A percentile compares a stretch with the other conserved stretches of the same genome.
These are phyloP conservation scores for Metahyphopichia silvanorum DNA, from an alignment of 805 yeast genomes.

Conservation along the genomic window DNA sequence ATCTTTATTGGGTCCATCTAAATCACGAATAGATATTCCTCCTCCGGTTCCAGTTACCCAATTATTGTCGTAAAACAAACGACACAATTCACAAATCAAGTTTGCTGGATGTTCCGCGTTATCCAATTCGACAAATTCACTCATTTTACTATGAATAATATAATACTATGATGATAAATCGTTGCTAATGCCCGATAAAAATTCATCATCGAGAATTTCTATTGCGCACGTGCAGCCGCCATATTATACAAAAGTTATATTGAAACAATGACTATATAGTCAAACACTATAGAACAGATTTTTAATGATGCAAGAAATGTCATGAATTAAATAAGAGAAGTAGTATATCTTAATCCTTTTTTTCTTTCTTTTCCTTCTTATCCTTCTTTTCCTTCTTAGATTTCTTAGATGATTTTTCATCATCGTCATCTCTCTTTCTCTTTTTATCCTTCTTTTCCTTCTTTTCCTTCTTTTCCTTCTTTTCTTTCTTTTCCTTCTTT, in stretches of 20 bases:
- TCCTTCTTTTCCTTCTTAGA: constrained; percentile 24
- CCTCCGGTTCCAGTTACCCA: constrained; percentile 99
- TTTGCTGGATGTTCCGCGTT: constrained; percentile 76
- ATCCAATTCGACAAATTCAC: constrained; percentile 16
- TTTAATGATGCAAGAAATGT: too few relatives aligned
- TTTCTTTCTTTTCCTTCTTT: constrained; percentile 30
- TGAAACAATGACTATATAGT: too few relatives aligned
- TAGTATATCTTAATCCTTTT: constrained; percentile 7
- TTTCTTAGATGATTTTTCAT: constrained; percentile 15
- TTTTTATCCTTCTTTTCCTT: constrained; percentile 16
- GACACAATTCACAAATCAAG: constrained; percentile 77
- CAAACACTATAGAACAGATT: too few relatives aligned
- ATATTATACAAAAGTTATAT: too few relatives aligned
- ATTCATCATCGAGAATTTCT: too few relatives aligned
- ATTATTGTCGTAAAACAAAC: constrained; percentile 69
- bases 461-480: constrained; percentile 23
- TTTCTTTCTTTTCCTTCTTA: constrained; percentile 19
- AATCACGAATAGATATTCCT: constrained; percentile 73
- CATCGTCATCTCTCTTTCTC: constrained; percentile 23
- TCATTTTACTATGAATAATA: too few relatives aligned
- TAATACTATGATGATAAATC: too few relatives aligned
- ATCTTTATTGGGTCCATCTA: constrained; percentile 40
- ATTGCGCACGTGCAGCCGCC: too few relatives aligned
- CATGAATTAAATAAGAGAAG: too few relatives aligned
- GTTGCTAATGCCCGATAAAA: too few relatives aligned